Conservation (phyloP, 331 rosid species). For the Quercus tomentella region DNA sequence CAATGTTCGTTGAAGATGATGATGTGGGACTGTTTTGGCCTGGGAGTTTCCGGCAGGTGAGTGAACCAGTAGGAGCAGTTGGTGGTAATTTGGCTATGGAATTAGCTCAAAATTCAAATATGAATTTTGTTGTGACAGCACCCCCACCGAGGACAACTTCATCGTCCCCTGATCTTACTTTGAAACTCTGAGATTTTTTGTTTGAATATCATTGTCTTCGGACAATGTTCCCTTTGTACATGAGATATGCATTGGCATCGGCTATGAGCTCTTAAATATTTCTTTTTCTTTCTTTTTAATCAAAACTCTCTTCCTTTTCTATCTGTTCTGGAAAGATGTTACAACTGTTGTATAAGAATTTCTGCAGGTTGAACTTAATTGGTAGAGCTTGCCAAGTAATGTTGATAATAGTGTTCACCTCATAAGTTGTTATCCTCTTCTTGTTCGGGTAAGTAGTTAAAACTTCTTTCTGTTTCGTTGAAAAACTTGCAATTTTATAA, state of each 20-base stretch:
- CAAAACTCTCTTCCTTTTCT: not conserved
- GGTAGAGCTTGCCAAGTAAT: not conserved
- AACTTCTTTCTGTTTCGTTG: not conserved
- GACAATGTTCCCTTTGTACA: conserved; percentile 43
- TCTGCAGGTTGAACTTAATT: not conserved
- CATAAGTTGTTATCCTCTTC: not conserved
- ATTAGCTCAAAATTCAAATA: conserved; percentile 22
- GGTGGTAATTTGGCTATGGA: conserved; percentile 24
- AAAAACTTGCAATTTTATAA: not conserved
- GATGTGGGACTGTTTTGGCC: conserved; percentile 73
- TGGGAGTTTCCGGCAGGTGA: conserved; percentile 73
- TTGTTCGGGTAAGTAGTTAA: not conserved
- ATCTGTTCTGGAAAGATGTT: not conserved
- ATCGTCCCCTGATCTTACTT: conserved; percentile 72
- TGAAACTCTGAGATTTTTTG: conserved; percentile 60
- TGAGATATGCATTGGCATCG: conserved; percentile 41
- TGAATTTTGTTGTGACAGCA: conserved; percentile 27
- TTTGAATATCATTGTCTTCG: conserved; percentile 5
- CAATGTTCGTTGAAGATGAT: conserved; percentile 56
- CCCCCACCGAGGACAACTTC: conserved; percentile 37
- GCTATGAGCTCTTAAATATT: conserved; percentile 4
- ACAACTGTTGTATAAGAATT: not conserved
- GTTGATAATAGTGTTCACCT: not conserved
- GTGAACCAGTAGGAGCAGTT: conserved; percentile 12
- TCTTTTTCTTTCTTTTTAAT: not conserved